phyloP scores from a whole-genome alignment of 2,329 filamentous ascomycete species.

The Fusarium ramigenum region DNA sequence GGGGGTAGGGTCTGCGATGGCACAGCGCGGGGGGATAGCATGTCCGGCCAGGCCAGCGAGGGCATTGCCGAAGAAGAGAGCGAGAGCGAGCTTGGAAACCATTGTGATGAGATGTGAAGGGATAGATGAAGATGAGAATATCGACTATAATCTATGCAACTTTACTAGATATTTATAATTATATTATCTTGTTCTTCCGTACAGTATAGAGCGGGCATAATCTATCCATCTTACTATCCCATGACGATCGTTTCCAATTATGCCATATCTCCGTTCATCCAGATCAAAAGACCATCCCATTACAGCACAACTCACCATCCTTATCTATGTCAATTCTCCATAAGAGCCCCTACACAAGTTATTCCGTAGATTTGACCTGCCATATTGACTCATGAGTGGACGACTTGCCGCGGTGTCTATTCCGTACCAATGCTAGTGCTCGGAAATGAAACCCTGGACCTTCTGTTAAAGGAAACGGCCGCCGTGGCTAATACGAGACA shows the following conservation, averaged over 20 bases:
- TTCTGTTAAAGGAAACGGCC: conserved; percentile 3
- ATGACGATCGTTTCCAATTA: conserved; percentile 10
- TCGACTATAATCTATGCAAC: neutral
- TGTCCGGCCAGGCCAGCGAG: conserved; percentile 5
- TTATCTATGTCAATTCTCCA: neutral
- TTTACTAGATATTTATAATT: conserved; percentile 3
- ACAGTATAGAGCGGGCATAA: rapidly evolving
- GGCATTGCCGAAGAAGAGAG: conserved; percentile 18
- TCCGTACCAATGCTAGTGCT: neutral
- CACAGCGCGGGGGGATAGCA: conserved; percentile 17
- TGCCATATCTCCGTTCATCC: conserved; percentile 5
- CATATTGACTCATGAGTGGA: conserved; percentile 6
- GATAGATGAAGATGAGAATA: neutral
- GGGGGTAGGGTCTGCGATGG: conserved; percentile 15
- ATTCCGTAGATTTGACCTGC: conserved; percentile 7
- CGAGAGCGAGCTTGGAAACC: conserved; percentile 22
- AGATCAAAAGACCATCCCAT: conserved; percentile 9
- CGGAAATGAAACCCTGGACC: neutral
- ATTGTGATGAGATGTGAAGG: neutral
- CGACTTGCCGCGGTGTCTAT: neutral
- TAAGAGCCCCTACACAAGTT: neutral
- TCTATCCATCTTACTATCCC: neutral
- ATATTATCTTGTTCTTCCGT: neutral
- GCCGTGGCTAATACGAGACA: conserved; percentile 3
- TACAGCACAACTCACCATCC: neutral